Evolutionary conservation across 192 early-diverging fungal genomes (phyloP), one percentile per base, ranked within the genome.

Genomic region (Coemansia sp.): DNA sequence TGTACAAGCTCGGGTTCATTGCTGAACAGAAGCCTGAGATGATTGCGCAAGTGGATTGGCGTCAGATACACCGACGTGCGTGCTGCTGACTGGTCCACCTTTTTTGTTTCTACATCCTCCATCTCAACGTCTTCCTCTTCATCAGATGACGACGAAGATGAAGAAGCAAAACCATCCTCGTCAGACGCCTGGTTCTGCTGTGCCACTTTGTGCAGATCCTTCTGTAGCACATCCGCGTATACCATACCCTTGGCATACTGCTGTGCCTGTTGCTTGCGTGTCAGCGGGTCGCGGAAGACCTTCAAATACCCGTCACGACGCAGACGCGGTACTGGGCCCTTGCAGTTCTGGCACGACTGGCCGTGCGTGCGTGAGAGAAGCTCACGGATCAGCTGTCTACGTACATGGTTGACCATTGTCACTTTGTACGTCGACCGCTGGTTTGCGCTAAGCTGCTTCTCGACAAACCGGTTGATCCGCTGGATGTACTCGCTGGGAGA

Each of bases 251-350:
- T 83, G 2, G 79, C 66, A 18, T 82, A 68, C 88, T 92, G 89
- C 6, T 40, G 38, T 0, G 64, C 57, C 60, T 81, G 79, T 56
- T 85, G 73, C 68, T 92, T 95, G 53, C 80, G 79, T 30, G 70
- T 59, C 63, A 94, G 72, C 44, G 83, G 78, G 58, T 85, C 84
- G 62, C 90, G 80, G 80, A 96, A 96, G 21, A 97, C 78, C 73
- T 96, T 96, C 55, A 85, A 75, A 58, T 83, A 76, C 8, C 91
- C 91, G 56, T 95, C 94, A 50, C 84, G 87, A 19, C 92, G 81
- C 57, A 93, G 80, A 55, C 87, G 84, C 54, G 89, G 88, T n/a
- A 80, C 57, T 18, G 78, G 67, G 11, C 66, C 78, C 9, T 67
- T 64, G 68, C 90, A 92, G 74, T 90, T 86, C 40, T 78, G 77